Evolutionary conservation across 139 green algal genomes (phyloP).

Genomic region (Picochlorum sp.): DNA sequence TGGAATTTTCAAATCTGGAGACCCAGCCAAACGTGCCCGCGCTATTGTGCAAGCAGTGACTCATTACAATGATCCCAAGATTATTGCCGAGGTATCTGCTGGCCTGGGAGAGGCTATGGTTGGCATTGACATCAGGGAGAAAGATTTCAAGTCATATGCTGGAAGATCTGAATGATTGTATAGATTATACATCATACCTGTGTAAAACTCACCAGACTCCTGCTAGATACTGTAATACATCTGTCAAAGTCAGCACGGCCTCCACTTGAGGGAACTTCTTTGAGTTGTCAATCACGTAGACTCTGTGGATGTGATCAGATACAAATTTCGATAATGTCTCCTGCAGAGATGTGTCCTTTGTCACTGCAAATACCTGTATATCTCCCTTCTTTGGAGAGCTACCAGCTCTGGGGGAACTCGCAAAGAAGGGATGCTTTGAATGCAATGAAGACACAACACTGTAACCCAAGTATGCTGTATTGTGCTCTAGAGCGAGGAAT

Average conservation of each 20-base stretch:
- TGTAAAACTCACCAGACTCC: conserved; percentile 10
- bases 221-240: conserved; percentile 10
- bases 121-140: conserved; percentile 85
- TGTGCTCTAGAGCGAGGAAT: conserved; percentile 65
- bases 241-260: conserved; percentile 24
- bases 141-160: conserved; percentile 78
- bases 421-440: conserved; percentile 23
- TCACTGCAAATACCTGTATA: conserved; percentile 19
- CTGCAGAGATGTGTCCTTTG: background rate
- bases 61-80: conserved; percentile 95
- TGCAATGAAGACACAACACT: background rate
- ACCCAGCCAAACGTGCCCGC: conserved; percentile 81
- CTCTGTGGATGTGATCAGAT: conserved; percentile 12
- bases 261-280: background rate
- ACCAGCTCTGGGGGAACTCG: background rate
- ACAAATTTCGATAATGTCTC: conserved; percentile 9
- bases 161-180: conserved; percentile 58
- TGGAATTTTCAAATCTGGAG: conserved; percentile 97
- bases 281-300: conserved; percentile 16
- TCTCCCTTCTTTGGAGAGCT: conserved; percentile 8
- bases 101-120: conserved; percentile 95
- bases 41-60: conserved; percentile 98
- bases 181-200: background rate
- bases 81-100: conserved; percentile 84
- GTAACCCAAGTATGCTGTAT: conserved; percentile 54